These are phyloP conservation scores for Truncatella angustata DNA, from an alignment of 2,329 filamentous ascomycete genomes.

Conservation along the genomic window DNA sequence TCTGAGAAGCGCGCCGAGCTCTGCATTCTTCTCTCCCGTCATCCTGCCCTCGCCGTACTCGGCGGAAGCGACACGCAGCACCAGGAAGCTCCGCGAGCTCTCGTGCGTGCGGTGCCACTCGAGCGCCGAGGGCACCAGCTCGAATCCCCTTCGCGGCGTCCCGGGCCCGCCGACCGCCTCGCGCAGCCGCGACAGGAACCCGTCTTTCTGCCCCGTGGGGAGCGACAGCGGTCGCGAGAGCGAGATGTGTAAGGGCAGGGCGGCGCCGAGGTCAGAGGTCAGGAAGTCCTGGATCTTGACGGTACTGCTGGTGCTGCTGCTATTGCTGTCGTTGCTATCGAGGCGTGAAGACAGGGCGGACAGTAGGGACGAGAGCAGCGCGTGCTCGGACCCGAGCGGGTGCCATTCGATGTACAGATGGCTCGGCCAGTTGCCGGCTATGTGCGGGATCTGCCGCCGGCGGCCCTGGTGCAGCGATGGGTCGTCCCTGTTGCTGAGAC, in stretches of 20 bases:
- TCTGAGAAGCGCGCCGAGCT: constrained; percentile 61
- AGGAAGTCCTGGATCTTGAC: constrained; percentile 64
- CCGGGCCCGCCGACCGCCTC: constrained; percentile 25
- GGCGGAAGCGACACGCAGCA: constrained; percentile 59
- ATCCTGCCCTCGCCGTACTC: constrained; percentile 8
- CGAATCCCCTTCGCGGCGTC: constrained; percentile 39
- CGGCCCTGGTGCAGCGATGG: constrained; percentile 83
- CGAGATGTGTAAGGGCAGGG: constrained; percentile 84
- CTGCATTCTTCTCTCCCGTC: constrained; percentile 36
- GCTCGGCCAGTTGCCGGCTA: constrained; percentile 87
- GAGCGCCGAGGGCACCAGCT: constrained; percentile 36
- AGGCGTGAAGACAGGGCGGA: constrained; percentile 27
- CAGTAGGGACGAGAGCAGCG: constrained; percentile 43
- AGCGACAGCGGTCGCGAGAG: constrained; percentile 81
- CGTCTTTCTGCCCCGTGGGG: constrained; percentile 66
- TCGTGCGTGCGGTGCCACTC: constrained; percentile 53
- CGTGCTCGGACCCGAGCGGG: constrained; percentile 38
- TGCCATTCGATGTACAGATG: constrained; percentile 88
- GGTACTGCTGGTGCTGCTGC: constrained; percentile 22
- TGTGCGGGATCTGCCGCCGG: constrained; percentile 77
- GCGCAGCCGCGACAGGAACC: constrained; percentile 60
- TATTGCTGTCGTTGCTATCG: not conserved
- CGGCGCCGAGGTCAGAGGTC: constrained; percentile 72
- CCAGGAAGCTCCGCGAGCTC: constrained; percentile 78
- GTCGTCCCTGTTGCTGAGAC: constrained; percentile 76